Evolutionary conservation across 2,329 filamentous ascomycete species (phyloP), one percentile per base, ranked within the genome.

Genomic region (Chrysosphaeria jannelii): DNA sequence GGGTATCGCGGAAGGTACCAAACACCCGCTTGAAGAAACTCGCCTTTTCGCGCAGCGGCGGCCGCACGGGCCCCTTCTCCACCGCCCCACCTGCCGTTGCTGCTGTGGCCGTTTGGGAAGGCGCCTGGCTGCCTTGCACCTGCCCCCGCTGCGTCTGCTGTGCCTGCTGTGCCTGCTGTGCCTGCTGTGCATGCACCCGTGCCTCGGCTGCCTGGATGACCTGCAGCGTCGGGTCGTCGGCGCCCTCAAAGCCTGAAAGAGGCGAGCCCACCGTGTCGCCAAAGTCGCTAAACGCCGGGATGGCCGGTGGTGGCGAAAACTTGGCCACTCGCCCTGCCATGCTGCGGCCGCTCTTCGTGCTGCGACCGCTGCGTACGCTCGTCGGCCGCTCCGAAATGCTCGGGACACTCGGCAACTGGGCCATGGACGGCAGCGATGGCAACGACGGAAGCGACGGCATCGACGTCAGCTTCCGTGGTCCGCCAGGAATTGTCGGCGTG

Each of bases 11-110:
- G 17, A 70, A 62, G 7, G 67, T 70, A 21, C 70, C 74, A 48
- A 93, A 93, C 19, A 93, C 72, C 31, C 81, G 64, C 35, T 76
- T 65, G 49, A 93, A 93, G 49, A 97, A 93, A 11, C 85, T 79
- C 6, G 61, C 72, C 27, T 65, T 63, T 36, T 75, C 67, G 38
- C 28, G 16, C n/a, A 29, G 25, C 8, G 28, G 28, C 13, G n/a
- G n/a, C n/a, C n/a, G n/a, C n/a, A n/a, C n/a, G n/a, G n/a, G n/a
- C n/a, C n/a, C n/a, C n/a, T n/a, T n/a, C n/a, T n/a, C n/a, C n/a
- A n/a, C n/a, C n/a, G n/a, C n/a, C n/a, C n/a, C n/a, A 22, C 20
- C 24, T 28, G 29, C 16, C 27, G 29, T 10, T 18, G 25, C 13
- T 29, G 29, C 6, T 23, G 21, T n/a, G n/a, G n/a, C n/a, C n/a